Evolutionary conservation across 2,329 filamentous ascomycete species (phyloP), one percentile per base, ranked within the genome.

Genomic region (Berkeleyomyces rouxiae): DNA sequence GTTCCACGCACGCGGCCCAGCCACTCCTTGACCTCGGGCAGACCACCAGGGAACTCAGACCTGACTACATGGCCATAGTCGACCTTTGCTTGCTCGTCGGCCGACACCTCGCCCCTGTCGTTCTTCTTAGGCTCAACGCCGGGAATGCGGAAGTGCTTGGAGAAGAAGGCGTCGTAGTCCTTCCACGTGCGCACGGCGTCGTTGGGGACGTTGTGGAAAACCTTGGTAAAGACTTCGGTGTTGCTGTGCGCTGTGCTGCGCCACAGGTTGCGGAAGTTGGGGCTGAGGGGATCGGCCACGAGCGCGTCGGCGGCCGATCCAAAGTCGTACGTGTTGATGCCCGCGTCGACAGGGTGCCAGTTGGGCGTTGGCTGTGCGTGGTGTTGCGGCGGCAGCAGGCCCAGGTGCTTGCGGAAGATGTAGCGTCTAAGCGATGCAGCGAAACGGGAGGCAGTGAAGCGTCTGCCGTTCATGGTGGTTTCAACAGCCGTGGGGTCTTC

Each of bases 341-440:
- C 82, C 59, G 82, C 80, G 63, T 80, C 79, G 0, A 91, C 82
- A 0, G 90, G 88, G 61, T 85, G 82, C 68, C 89, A 91, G 74
- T 96, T 96, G 62, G 80, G 78, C 68, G 87, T 81, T 4, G 85
- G 79, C 2, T 73, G 75, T 65, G 86, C 87, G 68, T 85, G 83
- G 42, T 78, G 76, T 72, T 96, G 89, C 7, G 88, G 78, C 0
- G 86, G 85, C 7, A 96, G 78, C 7, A 96, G 79, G 51, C 92
- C 92, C 1, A 96, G 81, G 71, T 96, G 92, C 75, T 96, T 95
- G 67, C 91, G 84, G 83, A 89, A 96, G 66, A 96, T 82, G 71
- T 90, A 84, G 43, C 91, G 83, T 31, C 92, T 87, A 9, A 96
- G 84, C 0, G 86, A 88, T 4, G 88, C 77, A 1, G 90, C 90